Conservation (phyloP, 164 flowering plant genomes). For the Aristolochia californica region DNA sequence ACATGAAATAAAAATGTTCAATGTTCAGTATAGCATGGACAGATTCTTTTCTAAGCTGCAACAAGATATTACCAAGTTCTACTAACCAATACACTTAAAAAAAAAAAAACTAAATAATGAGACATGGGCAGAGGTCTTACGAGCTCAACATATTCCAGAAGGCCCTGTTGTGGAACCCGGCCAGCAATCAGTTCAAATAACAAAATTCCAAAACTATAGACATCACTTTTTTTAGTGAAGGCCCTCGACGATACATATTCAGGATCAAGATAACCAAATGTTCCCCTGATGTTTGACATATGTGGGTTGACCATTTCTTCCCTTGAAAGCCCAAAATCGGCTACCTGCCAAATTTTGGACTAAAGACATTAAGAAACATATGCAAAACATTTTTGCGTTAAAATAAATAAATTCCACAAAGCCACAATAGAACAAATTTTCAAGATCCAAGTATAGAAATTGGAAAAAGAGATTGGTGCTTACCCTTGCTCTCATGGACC, state of each 20-base stretch:
- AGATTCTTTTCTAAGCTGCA: too few species aligned
- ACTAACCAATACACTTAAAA: too few species aligned
- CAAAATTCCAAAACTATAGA: slow-evolving; percentile 86
- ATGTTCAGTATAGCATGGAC: too few species aligned
- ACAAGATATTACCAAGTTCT: too few species aligned
- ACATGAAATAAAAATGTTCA: too few species aligned
- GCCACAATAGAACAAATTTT: too few species aligned
- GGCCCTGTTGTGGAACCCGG: slow-evolving; percentile 84
- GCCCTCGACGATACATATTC: slow-evolving; percentile 75
- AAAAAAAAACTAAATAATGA: too few species aligned
- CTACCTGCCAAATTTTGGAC: slow-evolving; percentile 42
- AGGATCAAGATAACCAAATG: slow-evolving; percentile 96
- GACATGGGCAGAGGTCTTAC: slow-evolving; percentile 30
- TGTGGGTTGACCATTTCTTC: slow-evolving; percentile 71
- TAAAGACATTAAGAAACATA: background rate
- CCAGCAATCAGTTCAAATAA: slow-evolving; percentile 89
- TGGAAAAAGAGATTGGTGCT: background rate
- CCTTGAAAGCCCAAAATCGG: slow-evolving; percentile 97
- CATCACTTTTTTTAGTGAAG: slow-evolving; percentile 91
- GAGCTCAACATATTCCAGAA: slow-evolving; percentile 81
- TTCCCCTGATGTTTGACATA: slow-evolving; percentile 65
- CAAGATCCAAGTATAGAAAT: too few species aligned
- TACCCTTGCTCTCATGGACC: slow-evolving; percentile 94
- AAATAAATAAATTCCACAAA: background rate
- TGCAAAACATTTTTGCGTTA: background rate